Evolutionary conservation across 257 asterid genomes (phyloP), one percentile per base, ranked within the genome.

Genomic region (Rauvolfia tetraphylla): DNA sequence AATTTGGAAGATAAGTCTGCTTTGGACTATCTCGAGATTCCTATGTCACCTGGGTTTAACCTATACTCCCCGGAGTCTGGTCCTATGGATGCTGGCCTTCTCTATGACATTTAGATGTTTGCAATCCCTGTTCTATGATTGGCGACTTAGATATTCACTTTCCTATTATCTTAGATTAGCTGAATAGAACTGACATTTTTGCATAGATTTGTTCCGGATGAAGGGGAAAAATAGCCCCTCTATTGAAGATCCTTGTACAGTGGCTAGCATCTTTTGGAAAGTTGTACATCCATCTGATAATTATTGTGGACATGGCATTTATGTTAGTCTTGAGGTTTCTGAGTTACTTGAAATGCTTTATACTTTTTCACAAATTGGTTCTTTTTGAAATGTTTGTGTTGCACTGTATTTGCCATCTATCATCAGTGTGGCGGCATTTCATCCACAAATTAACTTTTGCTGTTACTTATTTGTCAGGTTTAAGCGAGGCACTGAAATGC

Each of bases 21-120:
- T 54, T 73, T 85, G 41, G 87, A 76, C 38, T 76, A 78, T 61
- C 54, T 79, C 73, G 87, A 76, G 54, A 83, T 49, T 73, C 80
- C 85, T 71, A 66, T 75, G 61, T 41, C 65, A 25, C 85, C 89
- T 58, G 86, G 68, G 71, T 73, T 86, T 84, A 80, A 81, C 75
- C 79, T 58, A 13, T 77, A 58, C 75, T 81, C 92, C 31, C 86
- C 89, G 41, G 90, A 87, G 72, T 62, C 88, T 81, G 74, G 85
- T 80, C 71, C 81, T 48, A 14, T 79, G 39, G 79, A 80, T 67
- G 76, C 83, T 77, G 89, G 88, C 75, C 77, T 74, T 78, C 65
- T 79, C 48, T 85, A 81, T 76, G 86, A 83, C 81, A 48, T 44
- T 67, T 33, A 76, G 63, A 65, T 44, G 61, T 51, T 68, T 56